Evolutionary conservation across 148 eudicot genomes (phyloP), one percentile per base, ranked within the genome.

Genomic region (Fagopyrum homotropicum): DNA sequence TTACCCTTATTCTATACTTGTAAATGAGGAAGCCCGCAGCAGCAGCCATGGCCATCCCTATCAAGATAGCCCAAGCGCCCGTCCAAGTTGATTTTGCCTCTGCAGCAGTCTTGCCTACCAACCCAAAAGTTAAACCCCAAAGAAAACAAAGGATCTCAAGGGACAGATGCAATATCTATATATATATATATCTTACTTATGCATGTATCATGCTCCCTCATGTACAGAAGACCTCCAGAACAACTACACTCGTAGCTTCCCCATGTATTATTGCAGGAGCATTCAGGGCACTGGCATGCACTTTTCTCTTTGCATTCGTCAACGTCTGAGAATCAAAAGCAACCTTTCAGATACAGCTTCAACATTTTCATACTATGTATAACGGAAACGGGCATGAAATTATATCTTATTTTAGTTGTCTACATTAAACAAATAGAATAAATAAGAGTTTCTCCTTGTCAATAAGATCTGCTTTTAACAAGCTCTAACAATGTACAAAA

Each of bases 261-360:
- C 99, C 99, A 95, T 26, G 90, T 92, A 81, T 95, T 85, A 85
- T 85, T 92, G 85, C 98, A 95, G 87, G 83, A 87, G 87, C 98
- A 95, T 79, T 92, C 92, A 52, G 93, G 72, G 79, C 98, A 95
- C 79, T 92, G 96, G 59, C 98, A 91, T 1, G 91, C 93, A 83
- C 77, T 87, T 88, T 81, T 90, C 75, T 89, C 98, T 79, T 84
- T 90, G 86, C 97, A 91, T 84, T 95, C 98, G 75, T 92, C 92
- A 73, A 89, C 74, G 82, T 96, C 98, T 95, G 89, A 48, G 26
- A 9, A 72, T 45, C 45, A 52, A 73, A 63, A 68, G 44, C 69
- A 44, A 8, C 12, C 43, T 49, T 11, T 60, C 43, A 50, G 68
- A 1, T 35, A 47, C 2, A 78, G 5, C 15, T 2, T 72, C 6